phyloP scores from a whole-genome alignment of 1,139 yeast species.

The Lodderomyces orthopsilosis region DNA sequence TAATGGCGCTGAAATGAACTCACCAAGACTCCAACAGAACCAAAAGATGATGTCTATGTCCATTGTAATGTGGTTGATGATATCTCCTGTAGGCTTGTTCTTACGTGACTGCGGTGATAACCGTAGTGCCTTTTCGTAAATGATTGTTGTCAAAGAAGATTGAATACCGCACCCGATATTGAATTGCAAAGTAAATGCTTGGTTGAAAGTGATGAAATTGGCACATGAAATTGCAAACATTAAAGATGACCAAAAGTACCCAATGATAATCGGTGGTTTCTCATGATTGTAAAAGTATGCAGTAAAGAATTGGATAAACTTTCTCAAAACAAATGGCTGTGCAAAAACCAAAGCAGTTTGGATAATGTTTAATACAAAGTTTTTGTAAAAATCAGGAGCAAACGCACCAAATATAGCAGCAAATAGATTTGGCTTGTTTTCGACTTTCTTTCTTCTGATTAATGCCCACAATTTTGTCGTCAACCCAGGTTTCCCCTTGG shows the following conservation, averaged over 20 bases:
- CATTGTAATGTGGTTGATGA: conserved; percentile 38
- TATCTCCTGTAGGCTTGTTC: conserved; percentile 40
- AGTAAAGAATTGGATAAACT: conserved; percentile 28
- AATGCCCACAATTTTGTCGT: conserved; percentile 9
- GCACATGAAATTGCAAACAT: conserved; percentile 26
- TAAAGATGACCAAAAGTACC: conserved; percentile 28
- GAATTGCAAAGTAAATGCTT: conserved; percentile 21
- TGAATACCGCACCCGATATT: conserved; percentile 19
- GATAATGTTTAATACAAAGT: conserved; percentile 18
- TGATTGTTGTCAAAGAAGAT: conserved; percentile 27
- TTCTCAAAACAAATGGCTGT: conserved; percentile 33
- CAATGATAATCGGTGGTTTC: conserved; percentile 26
- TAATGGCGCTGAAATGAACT: conserved; percentile 56
- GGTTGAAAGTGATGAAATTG: conserved; percentile 27
- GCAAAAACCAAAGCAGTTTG: conserved; percentile 22
- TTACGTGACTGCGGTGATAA: conserved; percentile 39
- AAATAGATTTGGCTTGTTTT: conserved; percentile 13
- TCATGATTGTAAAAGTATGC: conserved; percentile 14
- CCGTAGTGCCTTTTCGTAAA: conserved; percentile 33
- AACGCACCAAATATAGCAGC: conserved; percentile 11
- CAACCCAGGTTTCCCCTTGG: conserved; percentile 8
- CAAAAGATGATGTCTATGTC: conserved; percentile 32
- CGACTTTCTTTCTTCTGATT: conserved; percentile 10
- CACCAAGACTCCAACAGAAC: conserved; percentile 22
- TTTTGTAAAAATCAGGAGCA: conserved; percentile 8